phyloP scores from a whole-genome alignment of 1,284 basidiomycete species.

The Fistulinella staudtii region DNA sequence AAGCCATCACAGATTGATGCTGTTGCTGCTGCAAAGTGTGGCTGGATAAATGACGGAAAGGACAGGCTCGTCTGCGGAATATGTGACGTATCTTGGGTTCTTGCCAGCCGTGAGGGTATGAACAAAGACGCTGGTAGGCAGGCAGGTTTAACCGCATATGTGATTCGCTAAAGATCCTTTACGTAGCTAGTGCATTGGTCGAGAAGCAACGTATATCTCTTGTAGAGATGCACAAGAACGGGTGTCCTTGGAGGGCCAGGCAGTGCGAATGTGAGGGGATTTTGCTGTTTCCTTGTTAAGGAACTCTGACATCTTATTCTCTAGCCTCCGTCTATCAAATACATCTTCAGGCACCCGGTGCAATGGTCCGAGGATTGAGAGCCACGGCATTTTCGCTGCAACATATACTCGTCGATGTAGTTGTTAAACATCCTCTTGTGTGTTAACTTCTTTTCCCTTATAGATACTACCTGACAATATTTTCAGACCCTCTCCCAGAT shows the following conservation, averaged over 20 bases:
- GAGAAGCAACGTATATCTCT: constrained; percentile 66
- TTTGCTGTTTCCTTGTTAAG: background rate
- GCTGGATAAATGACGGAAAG: constrained; percentile 76
- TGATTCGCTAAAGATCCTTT: constrained; percentile 13
- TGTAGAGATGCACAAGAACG: constrained; percentile 67
- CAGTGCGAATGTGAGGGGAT: constrained; percentile 65
- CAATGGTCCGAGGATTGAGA: constrained; percentile 59
- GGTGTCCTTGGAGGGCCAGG: constrained; percentile 75
- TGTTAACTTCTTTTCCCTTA: constrained; percentile 17
- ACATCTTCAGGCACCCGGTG: constrained; percentile 59
- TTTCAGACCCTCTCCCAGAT: constrained; percentile 45
- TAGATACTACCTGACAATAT: constrained; percentile 3
- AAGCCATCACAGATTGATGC: constrained; percentile 71
- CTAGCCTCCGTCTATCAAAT: constrained; percentile 72
- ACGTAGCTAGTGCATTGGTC: constrained; percentile 57
- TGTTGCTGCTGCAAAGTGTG: constrained; percentile 71
- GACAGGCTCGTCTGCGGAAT: constrained; percentile 69
- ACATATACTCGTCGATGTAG: constrained; percentile 47
- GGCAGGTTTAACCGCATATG: constrained; percentile 24
- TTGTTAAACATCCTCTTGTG: constrained; percentile 70
- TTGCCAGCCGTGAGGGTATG: constrained; percentile 63
- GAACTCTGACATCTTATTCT: constrained; percentile 5
- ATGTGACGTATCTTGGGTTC: constrained; percentile 68
- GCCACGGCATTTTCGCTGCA: constrained; percentile 51
- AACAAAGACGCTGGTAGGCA: constrained; percentile 68